Base-by-base conservation (phyloP, 2,329 filamentous ascomycete genomes). In the Fonsecaea erecta region DNA sequence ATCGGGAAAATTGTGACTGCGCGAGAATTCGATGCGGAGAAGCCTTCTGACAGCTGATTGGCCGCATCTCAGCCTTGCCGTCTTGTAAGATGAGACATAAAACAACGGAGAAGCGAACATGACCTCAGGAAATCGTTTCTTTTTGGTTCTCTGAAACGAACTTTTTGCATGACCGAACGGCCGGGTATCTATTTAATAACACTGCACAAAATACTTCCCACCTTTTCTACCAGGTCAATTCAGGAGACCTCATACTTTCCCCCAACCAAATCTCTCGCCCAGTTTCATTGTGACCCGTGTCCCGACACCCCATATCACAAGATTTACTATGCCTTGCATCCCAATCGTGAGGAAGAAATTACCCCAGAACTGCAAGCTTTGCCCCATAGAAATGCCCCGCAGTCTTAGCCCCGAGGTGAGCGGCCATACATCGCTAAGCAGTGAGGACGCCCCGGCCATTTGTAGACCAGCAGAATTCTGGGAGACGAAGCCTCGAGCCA, bases 231-330 rank as follows among this genome's bases (percentile, higher is more conserved):
- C 46, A 26, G 21, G 3, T 28, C 43, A 37, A 14, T 24, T 16
- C 48, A 11, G 3, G 9, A 24, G 9, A 16, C 21, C 26, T 68
- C 53, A 70, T 5, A 70, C 48, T 16, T 68, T 63, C 8, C 68
- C 68, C 68, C 68, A 70, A 9, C 68, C 68, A 52, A 59, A 66
- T 12, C 34, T 46, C 12, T 54, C 43, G 2, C 68, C 66, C 26
- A 68, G 28, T 9, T 55, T 28, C 37, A 70, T 40, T 2, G 61
- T 55, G 7, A 64, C 46, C 16, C 35, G 52, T 2, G 66, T 62
- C 14, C 60, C 62, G 11, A 40, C 43, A 16, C 35, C 62, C 68
- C 68, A 70, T 30, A 68, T 58, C 37, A 30, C 46, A 40, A 68
- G 53, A 21, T 60, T 58, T 3, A 64, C 54, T 26, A 70, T 52